Percentiles rank a stretch among this genome's conserved stretches.
phyloP scores from a whole-genome alignment of 1,284 basidiomycete species.

The Puccinia triticina region DNA sequence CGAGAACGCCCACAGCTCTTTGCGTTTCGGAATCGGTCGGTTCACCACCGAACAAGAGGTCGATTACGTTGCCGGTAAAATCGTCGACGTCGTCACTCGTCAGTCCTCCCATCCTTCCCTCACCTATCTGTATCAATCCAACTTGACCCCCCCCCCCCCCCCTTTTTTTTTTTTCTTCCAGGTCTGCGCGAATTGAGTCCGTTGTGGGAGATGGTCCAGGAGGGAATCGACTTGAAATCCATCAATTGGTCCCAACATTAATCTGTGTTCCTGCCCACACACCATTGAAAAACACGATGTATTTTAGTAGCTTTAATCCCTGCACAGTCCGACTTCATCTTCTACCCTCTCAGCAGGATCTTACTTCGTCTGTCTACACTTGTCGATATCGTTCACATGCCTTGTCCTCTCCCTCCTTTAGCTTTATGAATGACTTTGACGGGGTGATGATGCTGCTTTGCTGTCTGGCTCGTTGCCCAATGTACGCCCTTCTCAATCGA shows the following conservation, averaged over 20 bases:
- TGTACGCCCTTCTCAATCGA: too few species aligned
- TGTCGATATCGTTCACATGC: too few species aligned
- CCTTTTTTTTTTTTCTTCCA: background rate
- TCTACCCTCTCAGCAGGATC: too few species aligned
- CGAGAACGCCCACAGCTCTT: slow-evolving; percentile 97
- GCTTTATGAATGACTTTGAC: too few species aligned
- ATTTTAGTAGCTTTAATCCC: too few species aligned
- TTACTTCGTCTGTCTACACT: too few species aligned
- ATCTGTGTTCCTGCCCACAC: slow-evolving; percentile 22
- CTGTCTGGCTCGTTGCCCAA: too few species aligned
- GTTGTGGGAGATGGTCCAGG: slow-evolving; percentile 97
- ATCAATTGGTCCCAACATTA: slow-evolving; percentile 86
- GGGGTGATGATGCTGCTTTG: too few species aligned
- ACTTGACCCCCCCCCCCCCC: slow-evolving; percentile 16
- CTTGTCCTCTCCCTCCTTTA: too few species aligned
- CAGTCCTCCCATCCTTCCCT: slow-evolving; percentile 65
- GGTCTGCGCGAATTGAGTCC: slow-evolving; percentile 63
- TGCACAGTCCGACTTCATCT: too few species aligned
- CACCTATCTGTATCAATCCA: background rate
- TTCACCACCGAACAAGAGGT: slow-evolving; percentile 98
- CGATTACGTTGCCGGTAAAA: slow-evolving; percentile 89
- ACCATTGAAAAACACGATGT: too few species aligned
- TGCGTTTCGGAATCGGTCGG: slow-evolving; percentile 95
- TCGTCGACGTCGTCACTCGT: slow-evolving; percentile 77
- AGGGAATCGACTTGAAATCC: slow-evolving; percentile 88